Evolutionary conservation across 2,329 filamentous ascomycete species (phyloP).

Genomic region (Dactylonectria estremocensis): DNA sequence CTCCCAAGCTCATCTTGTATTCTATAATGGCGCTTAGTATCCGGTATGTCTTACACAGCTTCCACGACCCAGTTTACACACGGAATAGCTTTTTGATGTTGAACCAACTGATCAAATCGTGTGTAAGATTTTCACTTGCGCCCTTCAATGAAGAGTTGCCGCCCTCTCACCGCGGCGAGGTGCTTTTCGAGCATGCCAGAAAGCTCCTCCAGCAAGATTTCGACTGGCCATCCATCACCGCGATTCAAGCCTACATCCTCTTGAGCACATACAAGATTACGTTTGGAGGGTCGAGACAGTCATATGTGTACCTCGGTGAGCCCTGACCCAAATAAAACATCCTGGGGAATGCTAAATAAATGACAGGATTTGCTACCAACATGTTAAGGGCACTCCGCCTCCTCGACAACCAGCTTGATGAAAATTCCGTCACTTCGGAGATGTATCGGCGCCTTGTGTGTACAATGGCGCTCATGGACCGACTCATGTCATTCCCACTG

Average conservation of each 20-base stretch:
- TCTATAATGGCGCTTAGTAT: constrained; percentile 21
- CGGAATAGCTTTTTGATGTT: no score
- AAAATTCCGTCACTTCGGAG: neutral
- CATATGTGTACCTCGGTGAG: constrained; percentile 14
- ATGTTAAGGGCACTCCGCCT: neutral
- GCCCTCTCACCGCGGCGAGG: constrained; percentile 12
- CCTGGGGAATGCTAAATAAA: neutral
- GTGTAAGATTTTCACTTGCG: constrained; percentile 10
- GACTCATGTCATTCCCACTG: neutral
- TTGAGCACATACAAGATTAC: constrained; percentile 13
- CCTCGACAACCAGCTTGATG: neutral
- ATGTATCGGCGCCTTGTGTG: neutral
- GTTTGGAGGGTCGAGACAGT: constrained; percentile 14
- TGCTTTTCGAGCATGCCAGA: constrained; percentile 6
- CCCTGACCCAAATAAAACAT: neutral
- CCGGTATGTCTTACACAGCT: constrained; percentile 2
- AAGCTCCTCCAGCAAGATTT: constrained; percentile 6
- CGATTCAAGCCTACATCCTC: constrained; percentile 13
- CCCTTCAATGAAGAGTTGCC: constrained; percentile 9
- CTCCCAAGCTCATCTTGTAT: constrained; percentile 21
- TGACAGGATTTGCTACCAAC: neutral
- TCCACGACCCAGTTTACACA: no score
- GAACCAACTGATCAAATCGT: neutral
- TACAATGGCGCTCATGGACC: constrained; percentile 1
- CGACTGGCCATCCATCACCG: constrained; percentile 10